These are phyloP conservation scores for Monosporascus sp. DNA, from an alignment of 2,329 filamentous ascomycete species.

Conservation along the genomic window DNA sequence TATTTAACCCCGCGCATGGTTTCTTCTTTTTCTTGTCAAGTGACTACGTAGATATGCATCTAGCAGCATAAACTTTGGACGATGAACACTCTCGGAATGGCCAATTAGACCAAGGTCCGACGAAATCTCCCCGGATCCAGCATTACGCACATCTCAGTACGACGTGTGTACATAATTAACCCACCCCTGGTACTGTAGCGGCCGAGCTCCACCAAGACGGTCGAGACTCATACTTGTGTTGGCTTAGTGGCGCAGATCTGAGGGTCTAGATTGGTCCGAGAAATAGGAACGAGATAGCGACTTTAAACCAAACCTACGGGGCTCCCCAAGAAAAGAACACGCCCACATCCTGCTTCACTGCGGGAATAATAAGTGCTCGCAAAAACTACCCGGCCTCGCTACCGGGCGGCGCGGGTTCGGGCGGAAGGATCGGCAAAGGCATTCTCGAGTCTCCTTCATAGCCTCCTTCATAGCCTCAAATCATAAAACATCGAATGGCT, in stretches of 20 bases:
- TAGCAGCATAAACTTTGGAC: too few relatives aligned
- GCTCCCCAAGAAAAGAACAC: not conserved
- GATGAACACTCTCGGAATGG: too few relatives aligned
- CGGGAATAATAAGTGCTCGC: not conserved
- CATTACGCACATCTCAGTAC: too few relatives aligned
- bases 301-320: not conserved
- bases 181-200: too few relatives aligned
- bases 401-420: not conserved
- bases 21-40: too few relatives aligned
- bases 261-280: not conserved
- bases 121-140: too few relatives aligned
- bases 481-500: too few relatives aligned
- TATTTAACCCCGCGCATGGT: too few relatives aligned
- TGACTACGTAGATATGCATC: too few relatives aligned
- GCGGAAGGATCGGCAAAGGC: not conserved
- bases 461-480: not conserved
- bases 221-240: not conserved
- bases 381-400: not conserved
- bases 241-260: not conserved
- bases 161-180: too few relatives aligned
- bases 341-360: not conserved
- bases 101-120: too few relatives aligned
- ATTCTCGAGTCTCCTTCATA: not conserved
- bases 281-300: not conserved
- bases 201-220: not conserved